Evolutionary conservation across 306 rosid genomes (phyloP), one percentile per base, ranked within the genome.

Genomic region (Trifolium fragiferum): DNA sequence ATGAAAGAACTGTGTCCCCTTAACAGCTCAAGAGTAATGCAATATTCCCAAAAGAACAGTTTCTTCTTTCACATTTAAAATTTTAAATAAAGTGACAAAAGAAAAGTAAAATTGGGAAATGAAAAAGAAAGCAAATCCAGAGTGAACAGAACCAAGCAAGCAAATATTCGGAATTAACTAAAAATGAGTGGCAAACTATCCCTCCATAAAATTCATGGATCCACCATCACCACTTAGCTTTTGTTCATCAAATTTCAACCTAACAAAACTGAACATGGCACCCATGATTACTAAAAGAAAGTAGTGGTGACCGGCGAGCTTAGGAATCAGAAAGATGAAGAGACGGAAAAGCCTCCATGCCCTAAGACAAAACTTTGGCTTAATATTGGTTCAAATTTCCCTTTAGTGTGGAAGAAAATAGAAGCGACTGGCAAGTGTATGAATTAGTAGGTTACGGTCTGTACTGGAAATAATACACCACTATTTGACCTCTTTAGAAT

Each of bases 121-220:
- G 21, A 50, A 16, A 49, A 50, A 50, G 23, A 50, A 50, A n/a
- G 57, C 16, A 16, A 50, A 50, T 16, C 21, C 57, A 50, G 12
- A 50, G 57, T 7, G 57, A 16, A 50, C 9, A 50, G 23, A 50
- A 50, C 57, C 10, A 50, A 16, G 23, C 20, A 50, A 18, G 4
- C 57, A 16, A 16, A 50, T 50, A 50, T 18, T 50, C 1, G 12
- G 23, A 50, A 49, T 49, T 50, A 50, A 18, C 57, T n/a, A 50
- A 50, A 50, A 5, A 13, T 4, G 37, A 23, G 63, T 23, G 9
- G 14, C 63, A 25, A 23, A 23, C 18, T 25, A 32, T 25, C 43
- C 43, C 66, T 60, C 20, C 43, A 15, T 60, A 3, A 60, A 14
- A 30, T 32, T n/a, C 66, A 60, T 60, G 43, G 66, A 60, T 60